Percentiles rank a stretch among this genome's conserved stretches.
Conservation (phyloP, 2,329 filamentous ascomycete species). For the Colletotrichum abscissum region DNA sequence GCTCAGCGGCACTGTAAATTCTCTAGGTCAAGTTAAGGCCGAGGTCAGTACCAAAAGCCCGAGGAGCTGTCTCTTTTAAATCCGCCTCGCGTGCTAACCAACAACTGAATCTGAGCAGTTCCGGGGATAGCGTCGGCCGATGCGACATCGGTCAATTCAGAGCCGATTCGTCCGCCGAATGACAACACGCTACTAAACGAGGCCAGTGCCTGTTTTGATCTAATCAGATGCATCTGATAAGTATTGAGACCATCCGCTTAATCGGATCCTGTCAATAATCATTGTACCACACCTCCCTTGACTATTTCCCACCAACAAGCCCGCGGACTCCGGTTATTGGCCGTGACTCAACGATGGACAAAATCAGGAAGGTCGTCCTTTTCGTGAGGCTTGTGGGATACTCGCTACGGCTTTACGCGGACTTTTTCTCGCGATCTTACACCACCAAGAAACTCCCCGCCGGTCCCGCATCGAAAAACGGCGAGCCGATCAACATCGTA, state of each 20-base stretch:
- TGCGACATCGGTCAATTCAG: constrained; percentile 12
- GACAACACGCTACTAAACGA: not conserved
- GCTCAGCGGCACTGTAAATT: not conserved
- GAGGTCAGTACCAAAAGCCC: not conserved
- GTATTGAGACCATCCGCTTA: constrained; percentile 1
- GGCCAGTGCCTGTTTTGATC: constrained; percentile 10
- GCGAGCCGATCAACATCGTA: constrained; percentile 58
- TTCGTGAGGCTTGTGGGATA: constrained; percentile 44
- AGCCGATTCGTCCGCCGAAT: not conserved
- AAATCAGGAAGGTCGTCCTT: constrained; percentile 45
- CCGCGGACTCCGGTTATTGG: not conserved
- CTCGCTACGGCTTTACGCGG: constrained; percentile 35
- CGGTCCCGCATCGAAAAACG: constrained; percentile 27
- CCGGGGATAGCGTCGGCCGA: constrained; percentile 22
- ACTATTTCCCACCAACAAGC: not conserved
- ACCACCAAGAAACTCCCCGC: constrained; percentile 30
- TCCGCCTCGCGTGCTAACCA: not conserved
- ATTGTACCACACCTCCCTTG: not conserved
- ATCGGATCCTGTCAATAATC: not conserved
- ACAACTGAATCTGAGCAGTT: not conserved
- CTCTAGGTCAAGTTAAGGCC: not conserved
- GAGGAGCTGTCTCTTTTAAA: not conserved
- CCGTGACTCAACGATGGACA: constrained; percentile 25
- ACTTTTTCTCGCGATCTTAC: constrained; percentile 30
- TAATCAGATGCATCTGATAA: constrained; percentile 52